phyloP scores from a whole-genome alignment of 495 filamentous ascomycete genomes.

The Parmelia sp. region DNA sequence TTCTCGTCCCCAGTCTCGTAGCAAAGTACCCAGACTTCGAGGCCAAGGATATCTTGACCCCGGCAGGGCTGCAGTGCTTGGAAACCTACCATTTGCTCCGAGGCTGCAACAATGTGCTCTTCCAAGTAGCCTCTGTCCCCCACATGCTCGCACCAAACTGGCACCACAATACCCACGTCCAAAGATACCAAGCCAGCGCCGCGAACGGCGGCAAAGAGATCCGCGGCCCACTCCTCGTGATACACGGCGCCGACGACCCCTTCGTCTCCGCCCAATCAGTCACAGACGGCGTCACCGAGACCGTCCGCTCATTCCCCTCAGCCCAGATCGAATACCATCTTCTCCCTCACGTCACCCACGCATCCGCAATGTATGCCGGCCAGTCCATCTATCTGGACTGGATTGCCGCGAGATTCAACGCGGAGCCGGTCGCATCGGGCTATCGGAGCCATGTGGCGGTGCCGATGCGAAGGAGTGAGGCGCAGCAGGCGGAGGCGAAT shows the following conservation, averaged over 20 bases:
- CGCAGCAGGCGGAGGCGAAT: background rate
- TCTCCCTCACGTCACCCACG: background rate
- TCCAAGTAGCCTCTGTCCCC: slow-evolving; percentile 9
- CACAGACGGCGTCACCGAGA: background rate
- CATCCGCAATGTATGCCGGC: background rate
- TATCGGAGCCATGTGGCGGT: background rate
- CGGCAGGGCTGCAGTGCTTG: slow-evolving; percentile 27
- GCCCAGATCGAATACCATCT: background rate
- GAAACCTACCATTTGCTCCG: slow-evolving; percentile 22
- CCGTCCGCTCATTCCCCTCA: background rate
- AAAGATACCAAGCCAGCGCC: too few species aligned
- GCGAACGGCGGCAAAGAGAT: slow-evolving; percentile 30
- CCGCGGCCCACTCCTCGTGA: slow-evolving; percentile 37
- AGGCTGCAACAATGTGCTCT: slow-evolving; percentile 23
- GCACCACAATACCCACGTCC: slow-evolving; percentile 12
- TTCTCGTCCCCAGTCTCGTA: slow-evolving; percentile 14
- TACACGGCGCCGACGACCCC: slow-evolving; percentile 35
- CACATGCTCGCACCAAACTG: slow-evolving; percentile 12
- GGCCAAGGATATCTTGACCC: slow-evolving; percentile 25
- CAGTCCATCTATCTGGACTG: background rate
- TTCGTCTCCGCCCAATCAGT: background rate
- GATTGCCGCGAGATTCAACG: background rate
- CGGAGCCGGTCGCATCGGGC: too few species aligned
- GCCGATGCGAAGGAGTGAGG: too few species aligned
- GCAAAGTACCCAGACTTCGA: slow-evolving; percentile 13